Evolutionary conservation across 2,329 filamentous ascomycete genomes (phyloP), one percentile per base, ranked within the genome.

Genomic region (Phaeoacremonium minimum): DNA sequence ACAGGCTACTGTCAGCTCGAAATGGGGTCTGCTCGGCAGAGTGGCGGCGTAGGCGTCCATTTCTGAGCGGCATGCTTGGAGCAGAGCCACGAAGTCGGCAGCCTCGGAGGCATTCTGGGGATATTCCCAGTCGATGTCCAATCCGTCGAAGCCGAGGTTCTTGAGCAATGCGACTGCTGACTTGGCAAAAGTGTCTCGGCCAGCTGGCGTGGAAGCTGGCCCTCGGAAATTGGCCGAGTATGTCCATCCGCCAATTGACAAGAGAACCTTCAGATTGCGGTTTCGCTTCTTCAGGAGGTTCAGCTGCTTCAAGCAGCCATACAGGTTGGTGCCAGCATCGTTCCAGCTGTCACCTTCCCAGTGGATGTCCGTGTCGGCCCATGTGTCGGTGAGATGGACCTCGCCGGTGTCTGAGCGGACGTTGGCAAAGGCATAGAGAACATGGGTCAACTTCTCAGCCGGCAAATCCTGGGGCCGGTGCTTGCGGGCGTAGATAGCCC

Each of bases 231-330:
- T 93, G 58, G 76, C 68, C 44, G 83, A 87, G 60, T 95, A 95
- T 0, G 89, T 95, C 89, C 89, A 96, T 34, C 91, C 91, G 43
- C 90, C 90, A 43, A 96, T 87, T 36, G 84, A 89, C 5, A 96
- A 75, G 11, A 96, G 72, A 4, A 93, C 69, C 60, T 95, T 95
- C 43, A 96, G 71, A 48, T 90, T 82, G 32, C 88, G 83, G 60
- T 95, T 86, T 43, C 74, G 70, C 46, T 79, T 77, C 68, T 96
- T 96, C 31, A 90, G 75, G 2, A 95, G 69, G 57, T 86, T 87
- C 22, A 95, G 75, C 63, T 95, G 88, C 67, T 95, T 95, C 45
- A 93, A 60, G 56, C 86, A 91, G 35, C 90, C 90, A 56, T 94
- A 95, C 22, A 94, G 69, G 58, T 96, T 95, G 42, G 74, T 85